Base-by-base conservation (phyloP, 768 basidiomycete genomes). In the Rubroboletus satanas region DNA sequence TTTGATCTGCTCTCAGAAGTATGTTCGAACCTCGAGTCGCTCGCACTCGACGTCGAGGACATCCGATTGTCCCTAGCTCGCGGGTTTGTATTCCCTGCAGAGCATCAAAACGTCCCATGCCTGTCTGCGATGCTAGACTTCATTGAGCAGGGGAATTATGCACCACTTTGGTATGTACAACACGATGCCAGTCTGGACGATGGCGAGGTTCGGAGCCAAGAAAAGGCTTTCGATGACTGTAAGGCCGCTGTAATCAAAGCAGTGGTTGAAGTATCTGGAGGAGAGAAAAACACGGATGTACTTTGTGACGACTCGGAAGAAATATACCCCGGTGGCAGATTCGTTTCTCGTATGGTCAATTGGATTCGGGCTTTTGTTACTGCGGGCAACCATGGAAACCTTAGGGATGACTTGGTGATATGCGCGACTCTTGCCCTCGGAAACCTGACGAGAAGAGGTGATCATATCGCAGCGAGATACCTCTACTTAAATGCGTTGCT, bases 191-290 rank as follows among this genome's bases (percentile, higher is more conserved):
- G 67, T 48, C 55, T 73, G 26, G 68, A 72, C 14, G 68, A 73
- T 26, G 62, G 74, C 8, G 84, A 83, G 36, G 63, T 73, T 43
- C 82, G 88, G 53, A 74, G 75, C 55, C 85, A 82, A 70, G 83
- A 88, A 67, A 87, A 87, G 66, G 78, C 80, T 2, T 88, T 95
- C 58, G 83, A 85, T 60, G 80, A 85, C 29, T 91, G 90, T 73
- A 95, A 94, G 71, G 88, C 86, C 4, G 91, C 90, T 0, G 75
- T 93, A 9, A 85, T 93, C 69, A 92, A 93, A 62, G 82, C 87
- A 3, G 81, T 94, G 15, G 90, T 95, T 29, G 92, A 93, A 64
- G 83, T 89, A 38, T 83, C 90, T 9, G 91, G 90, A 37, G 88
- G 92, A 66, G 87, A 88, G 58, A 82, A 79, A 59, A 92, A 90